Evolutionary conservation across 169 alveolate genomes (phyloP), one percentile per base, ranked within the genome.

Genomic region (Plasmodium relictum): DNA sequence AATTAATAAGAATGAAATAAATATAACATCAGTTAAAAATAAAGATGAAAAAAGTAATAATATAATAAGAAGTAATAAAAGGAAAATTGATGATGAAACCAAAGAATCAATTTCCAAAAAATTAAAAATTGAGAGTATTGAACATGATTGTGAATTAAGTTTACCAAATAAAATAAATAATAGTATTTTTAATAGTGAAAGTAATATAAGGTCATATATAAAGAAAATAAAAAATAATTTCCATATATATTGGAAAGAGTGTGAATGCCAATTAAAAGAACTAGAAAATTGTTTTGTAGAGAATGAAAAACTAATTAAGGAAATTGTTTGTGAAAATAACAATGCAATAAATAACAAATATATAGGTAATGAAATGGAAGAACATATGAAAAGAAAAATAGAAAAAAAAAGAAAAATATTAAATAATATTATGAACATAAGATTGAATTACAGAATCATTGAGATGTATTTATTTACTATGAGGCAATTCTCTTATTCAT

Each of bases 391-490:
- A 22, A 52, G 7, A 52, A 80, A 80, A 59, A 66, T 68, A 31
- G 90, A 66, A 31, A 80, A 52, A 56, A 83, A 83, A 69, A 83
- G 91, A 83, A 71, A 68, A 50, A 83, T 83, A 54, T 45, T 83
- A 44, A 83, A 66, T 65, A 68, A 68, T 31, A 68, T 83, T 18
- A 42, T 83, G 72, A 83, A 83, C 68, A 83, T 83, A 68, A 83
- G 54, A 83, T 52, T 83, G 72, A 68, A 26, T n/a, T 83, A 83
- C 61, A 83, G 91, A 24, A 41, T 69, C 9, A 12, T 83, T 42
- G 91, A 83, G 68, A 83, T 83, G 83, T 83, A 83, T 72, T 58
- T 83, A 45, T 83, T 83, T 72, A 41, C 73, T 71, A 83, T 83
- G 91, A 59, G 91, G 18, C 91, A 83, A 68, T 68, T 83, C 31